Base-by-base conservation (phyloP, 2,329 filamentous ascomycete species). In the Aspergillus piperis region DNA sequence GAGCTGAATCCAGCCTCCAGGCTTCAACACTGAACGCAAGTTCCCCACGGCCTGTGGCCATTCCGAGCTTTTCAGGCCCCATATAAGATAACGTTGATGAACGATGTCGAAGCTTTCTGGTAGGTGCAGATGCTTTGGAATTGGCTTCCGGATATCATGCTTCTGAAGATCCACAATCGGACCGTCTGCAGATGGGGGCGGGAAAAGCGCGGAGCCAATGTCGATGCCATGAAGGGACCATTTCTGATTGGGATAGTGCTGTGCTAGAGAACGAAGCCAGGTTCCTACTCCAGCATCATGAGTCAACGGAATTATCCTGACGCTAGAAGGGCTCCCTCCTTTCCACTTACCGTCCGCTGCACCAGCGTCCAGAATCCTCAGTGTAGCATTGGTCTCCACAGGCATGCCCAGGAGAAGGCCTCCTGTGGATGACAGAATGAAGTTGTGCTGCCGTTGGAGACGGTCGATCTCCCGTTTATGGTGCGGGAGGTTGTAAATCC, bases 71-170 rank as follows among this genome's bases (percentile, higher is more conserved):
- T 49, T 54, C 36, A 64, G 42, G 8, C 56, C 59, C 62, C 62
- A 64, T n/a, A 64, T 52, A n/a, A 64, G 39, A 7, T 62, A 32
- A 0, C 59, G 59, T 30, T 64, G 59, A 32, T 64, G 62, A 3
- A 64, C 42, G 11, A 64, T 17, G 15, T 64, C 62, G 36, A 64
- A 64, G 3, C 30, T 44, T 21, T 27, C 32, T 13, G 42, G 25
- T 57, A 54, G 62, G 0, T n/a, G 36, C 53, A 54, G 60, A 4
- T 48, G 47, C 6, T 52, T 32, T 1, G 62, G 62, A 19, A 62
- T 55, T 17, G 62, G 59, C 10, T 42, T 38, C 6, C 62, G 57
- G 27, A 64, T 38, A 11, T 64, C 59, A 25, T 62, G 57, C 3
- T 59, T 23, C 2, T 32, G 57, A 5, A 64, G 54, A 23, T 58